Evolutionary conservation across 2,329 filamentous ascomycete species (phyloP), one percentile per base, ranked within the genome.

Genomic region (Monilinia vaccinii-corymbosi): DNA sequence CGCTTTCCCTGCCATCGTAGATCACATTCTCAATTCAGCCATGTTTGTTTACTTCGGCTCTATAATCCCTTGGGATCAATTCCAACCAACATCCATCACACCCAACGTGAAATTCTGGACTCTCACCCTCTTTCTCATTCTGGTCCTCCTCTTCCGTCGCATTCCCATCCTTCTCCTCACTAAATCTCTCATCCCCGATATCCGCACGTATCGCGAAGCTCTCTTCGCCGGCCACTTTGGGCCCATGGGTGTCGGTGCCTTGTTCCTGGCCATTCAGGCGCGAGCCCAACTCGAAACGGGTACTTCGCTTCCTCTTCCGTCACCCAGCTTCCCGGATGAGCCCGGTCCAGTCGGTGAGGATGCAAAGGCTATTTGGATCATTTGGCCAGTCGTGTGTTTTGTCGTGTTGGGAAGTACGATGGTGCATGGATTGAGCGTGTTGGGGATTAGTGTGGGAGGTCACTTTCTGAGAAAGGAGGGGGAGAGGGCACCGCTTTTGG

Each of bases 41-140:
- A 76, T 82, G 73, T 83, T 83, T 62, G 74, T 82, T 52, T 82
- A 81, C 68, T 79, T 82, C 36, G 80, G 81, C 23, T 73, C 79
- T 2, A 78, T 80, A 63, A 78, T 82, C 3, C 80, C 79, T 0
- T 83, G 79, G 76, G 50, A 72, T 0, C 66, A 73, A 2, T 83
- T 80, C 66, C 60, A 67, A 0, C 71, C 73, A 2, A 56, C 57
- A 45, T 62, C 69, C 0, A 69, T 78, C 16, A 79, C 76, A 1
- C 75, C 77, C 0, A 64, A 66, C 18, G 66, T 77, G 14, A 74
- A 73, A 0, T 65, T 73, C 0, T 72, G 73, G 48, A 73, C 75
- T 11, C 72, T 83, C 0, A 25, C 79, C n/a, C 73, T 70, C 0
- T 73, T 79, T 31, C 71, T 81, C 3, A 68, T 74, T 4, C 72